Evolutionary conservation across 306 rosid genomes (phyloP), one percentile per base, ranked within the genome.

Genomic region (Corylus heterophylla): DNA sequence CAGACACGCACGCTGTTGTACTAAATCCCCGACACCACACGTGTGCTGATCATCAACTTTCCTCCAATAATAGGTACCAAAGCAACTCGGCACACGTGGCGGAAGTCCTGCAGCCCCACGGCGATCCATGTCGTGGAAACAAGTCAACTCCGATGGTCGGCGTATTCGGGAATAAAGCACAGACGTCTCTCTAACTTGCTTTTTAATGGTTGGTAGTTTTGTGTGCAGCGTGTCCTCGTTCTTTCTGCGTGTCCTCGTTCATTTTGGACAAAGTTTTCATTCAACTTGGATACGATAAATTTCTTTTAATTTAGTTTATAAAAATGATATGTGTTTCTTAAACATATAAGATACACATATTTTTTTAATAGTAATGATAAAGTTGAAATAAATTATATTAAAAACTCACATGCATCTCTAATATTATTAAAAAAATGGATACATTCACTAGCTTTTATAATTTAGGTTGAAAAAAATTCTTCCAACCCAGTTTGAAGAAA

Each of bases 11-110:
- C 82, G 58, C 69, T 78, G 81, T 49, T 58, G 79, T 75, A 52
- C 79, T 75, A 59, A 54, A 31, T 44, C 83, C 74, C 80, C 68
- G 85, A 81, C 92, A 88, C 76, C 78, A 64, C 85, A 79, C 84
- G 85, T 87, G 91, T 75, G 83, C 17, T 35, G 44, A 9, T 76
- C 75, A 76, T 76, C 56, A 12, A 71, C 70, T 79, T 77, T 69
- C 37, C 63, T 2, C 12, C 17, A 2, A 9, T 4, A 49, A 49
- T 4, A 27, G 13, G 16, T 25, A 49, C 29, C 5, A 37, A 44
- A 8, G 6, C 25, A 37, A 0, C 8, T 55, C 73, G 8, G 14
- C 61, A 72, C 83, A 66, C 83, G 76, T 76, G 81, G 86, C 76
- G 0, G 25, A 5, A 63, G 63, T 22, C n/a, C 8, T 17, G 69